Evolutionary conservation across 495 filamentous ascomycete genomes (phyloP).

Genomic region (Daldinia grandis): DNA sequence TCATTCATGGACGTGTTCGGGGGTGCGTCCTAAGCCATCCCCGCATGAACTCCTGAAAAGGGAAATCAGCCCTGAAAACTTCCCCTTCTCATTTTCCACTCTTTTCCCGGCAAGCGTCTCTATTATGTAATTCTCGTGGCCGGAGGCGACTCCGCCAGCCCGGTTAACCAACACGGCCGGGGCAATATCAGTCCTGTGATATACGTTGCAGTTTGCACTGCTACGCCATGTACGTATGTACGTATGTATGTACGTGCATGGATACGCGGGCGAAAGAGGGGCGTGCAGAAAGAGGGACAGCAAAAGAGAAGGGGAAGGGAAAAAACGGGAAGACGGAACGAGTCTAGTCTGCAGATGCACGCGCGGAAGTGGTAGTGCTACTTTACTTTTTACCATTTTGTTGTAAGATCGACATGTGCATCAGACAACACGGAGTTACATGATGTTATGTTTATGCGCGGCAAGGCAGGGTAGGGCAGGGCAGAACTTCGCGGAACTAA

Average conservation of each 20-base stretch:
- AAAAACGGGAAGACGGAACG: neutral
- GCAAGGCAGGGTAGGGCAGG: too few relatives aligned
- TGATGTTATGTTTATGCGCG: neutral
- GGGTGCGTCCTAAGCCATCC: neutral
- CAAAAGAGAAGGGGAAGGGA: neutral
- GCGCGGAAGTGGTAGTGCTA: neutral
- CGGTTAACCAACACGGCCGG: neutral
- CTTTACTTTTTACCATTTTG: neutral
- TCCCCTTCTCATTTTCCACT: neutral
- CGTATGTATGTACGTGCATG: constrained; percentile 6
- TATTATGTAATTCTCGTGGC: neutral
- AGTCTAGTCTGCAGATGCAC: neutral
- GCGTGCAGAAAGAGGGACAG: neutral
- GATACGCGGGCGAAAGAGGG: neutral
- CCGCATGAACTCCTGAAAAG: neutral
- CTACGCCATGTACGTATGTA: constrained; percentile 22
- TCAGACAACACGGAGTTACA: neutral
- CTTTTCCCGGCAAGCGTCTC: constrained; percentile 8
- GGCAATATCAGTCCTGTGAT: constrained; percentile 7
- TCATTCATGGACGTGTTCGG: neutral
- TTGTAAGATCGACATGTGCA: neutral
- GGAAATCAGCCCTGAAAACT: neutral
- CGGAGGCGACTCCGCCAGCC: constrained; percentile 20
- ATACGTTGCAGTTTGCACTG: constrained; percentile 20
- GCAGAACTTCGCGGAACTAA: neutral